phyloP scores from a whole-genome alignment of 768 basidiomycete genomes.

The Mycena olivaceomarginata region DNA sequence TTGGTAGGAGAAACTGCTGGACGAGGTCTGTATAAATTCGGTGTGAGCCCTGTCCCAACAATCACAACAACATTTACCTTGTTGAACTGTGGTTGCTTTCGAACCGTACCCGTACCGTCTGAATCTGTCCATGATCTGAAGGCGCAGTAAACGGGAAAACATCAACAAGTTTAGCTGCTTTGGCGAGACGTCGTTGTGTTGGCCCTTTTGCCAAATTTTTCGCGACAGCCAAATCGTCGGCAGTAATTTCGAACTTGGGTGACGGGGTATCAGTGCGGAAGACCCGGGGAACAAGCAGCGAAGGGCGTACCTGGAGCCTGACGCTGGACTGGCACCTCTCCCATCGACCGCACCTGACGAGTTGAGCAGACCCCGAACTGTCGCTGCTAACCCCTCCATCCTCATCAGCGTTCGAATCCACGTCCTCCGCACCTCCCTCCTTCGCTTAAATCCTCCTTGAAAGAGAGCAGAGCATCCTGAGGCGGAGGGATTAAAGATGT shows the following conservation, averaged over 20 bases:
- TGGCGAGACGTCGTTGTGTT: not conserved
- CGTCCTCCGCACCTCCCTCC: too few relatives aligned
- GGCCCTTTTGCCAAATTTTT: conserved; percentile 23
- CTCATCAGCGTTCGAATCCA: too few relatives aligned
- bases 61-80: not conserved
- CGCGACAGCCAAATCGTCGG: not conserved
- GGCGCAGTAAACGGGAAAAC: conserved; percentile 8
- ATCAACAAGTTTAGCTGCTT: not conserved
- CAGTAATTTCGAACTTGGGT: conserved; percentile 20
- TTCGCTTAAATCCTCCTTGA: not conserved
- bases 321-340: not conserved
- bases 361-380: too few relatives aligned
- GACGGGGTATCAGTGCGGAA: not conserved
- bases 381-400: too few relatives aligned
- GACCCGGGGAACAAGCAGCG: too few relatives aligned
- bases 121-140: conserved; percentile 4
- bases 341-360: too few relatives aligned
- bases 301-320: not conserved
- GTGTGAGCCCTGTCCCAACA: not conserved
- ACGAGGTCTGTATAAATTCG: conserved; percentile 4
- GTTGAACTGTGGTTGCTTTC: conserved; percentile 1
- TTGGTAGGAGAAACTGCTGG: not conserved
- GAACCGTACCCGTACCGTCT: conserved; percentile 8
- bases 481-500: too few relatives aligned
- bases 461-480: too few relatives aligned